Percentiles rank a stretch among this genome's conserved stretches.
Conservation (phyloP, 2,329 filamentous ascomycete species). For the Apiospora kogelbergensis region DNA sequence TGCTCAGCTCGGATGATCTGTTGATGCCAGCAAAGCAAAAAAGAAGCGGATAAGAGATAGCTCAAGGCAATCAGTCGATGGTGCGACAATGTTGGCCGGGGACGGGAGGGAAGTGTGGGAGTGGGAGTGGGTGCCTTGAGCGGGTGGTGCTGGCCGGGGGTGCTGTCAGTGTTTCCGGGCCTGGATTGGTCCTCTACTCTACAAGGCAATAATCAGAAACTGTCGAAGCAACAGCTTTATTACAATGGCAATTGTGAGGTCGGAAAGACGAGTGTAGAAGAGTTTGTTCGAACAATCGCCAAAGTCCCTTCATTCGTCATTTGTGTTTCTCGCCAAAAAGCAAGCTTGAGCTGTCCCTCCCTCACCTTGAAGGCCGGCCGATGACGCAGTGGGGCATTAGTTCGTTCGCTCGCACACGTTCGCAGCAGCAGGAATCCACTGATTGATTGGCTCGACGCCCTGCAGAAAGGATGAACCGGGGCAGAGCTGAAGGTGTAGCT, state of each 20-base stretch:
- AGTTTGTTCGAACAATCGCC: not conserved
- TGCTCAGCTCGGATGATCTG: not conserved
- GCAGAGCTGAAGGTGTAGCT: not conserved
- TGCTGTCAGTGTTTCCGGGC: not conserved
- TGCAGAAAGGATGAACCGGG: not conserved
- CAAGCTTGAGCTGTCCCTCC: not conserved
- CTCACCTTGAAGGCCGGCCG: not conserved
- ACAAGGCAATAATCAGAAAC: not conserved
- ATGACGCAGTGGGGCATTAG: not conserved
- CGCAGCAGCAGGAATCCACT: not conserved
- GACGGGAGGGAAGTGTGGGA: not conserved
- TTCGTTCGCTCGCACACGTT: not conserved
- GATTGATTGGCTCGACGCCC: not conserved
- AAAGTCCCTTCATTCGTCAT: not conserved
- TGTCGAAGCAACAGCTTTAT: not conserved
- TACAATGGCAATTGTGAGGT: not conserved
- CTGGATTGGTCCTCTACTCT: no score
- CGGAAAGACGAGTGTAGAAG: no score
- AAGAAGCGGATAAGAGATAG: conserved; percentile 5
- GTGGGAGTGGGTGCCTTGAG: not conserved
- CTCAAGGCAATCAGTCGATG: conserved; percentile 2
- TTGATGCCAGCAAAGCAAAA: conserved; percentile 7
- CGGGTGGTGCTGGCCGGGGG: not conserved
- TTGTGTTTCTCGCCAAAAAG: not conserved
- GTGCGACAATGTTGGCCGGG: not conserved